Evolutionary conservation across 805 yeast species (phyloP), one percentile per base, ranked within the genome.

Genomic region (Millerozyma miso): DNA sequence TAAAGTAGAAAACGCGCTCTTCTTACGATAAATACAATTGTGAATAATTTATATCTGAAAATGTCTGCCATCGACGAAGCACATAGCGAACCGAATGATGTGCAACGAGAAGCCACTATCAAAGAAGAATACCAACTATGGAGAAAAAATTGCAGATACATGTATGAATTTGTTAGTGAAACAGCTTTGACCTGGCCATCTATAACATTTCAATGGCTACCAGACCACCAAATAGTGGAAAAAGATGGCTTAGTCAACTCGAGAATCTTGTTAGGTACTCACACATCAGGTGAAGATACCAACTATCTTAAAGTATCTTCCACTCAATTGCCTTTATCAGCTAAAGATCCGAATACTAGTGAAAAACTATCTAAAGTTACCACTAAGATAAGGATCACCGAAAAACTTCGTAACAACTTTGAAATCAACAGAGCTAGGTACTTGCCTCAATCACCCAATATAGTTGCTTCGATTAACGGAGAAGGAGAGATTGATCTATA

Each of bases 101-200:
- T 48, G 42, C 67, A 67, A 33, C 59, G 60, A 31, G 76, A 72
- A 47, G 54, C 71, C 39, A 67, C 78, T 12, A 74, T 79, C 41
- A 66, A 77, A 46, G 82, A 78, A 50, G 95, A 86, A 58, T 85
- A 86, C 56, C 80, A 83, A 46, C 60, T 85, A 48, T 86, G 95
- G 95, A 74, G 87, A 46, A 79, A 85, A 55, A 86, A 85, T 54
- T 85, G 90, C 50, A 83, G 86, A 10, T 80, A 74, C 52, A 85
- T 86, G 93, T 86, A 86, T 51, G 89, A 85, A 53, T 85, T 83
- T 57, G 88, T 86, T 26, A 79, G 85, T 38, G 93, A 86, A 55
- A 83, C 91, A 0, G 87, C 85, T 2, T 64, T 86, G 36, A 77
- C 82, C 10, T 86, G 95, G 95, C 95, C 95, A 1, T 81, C 90